These are phyloP conservation scores for rapeseed (Brassica napus) DNA, from an alignment of 345 rosid species.

Conservation along the genomic window DNA sequence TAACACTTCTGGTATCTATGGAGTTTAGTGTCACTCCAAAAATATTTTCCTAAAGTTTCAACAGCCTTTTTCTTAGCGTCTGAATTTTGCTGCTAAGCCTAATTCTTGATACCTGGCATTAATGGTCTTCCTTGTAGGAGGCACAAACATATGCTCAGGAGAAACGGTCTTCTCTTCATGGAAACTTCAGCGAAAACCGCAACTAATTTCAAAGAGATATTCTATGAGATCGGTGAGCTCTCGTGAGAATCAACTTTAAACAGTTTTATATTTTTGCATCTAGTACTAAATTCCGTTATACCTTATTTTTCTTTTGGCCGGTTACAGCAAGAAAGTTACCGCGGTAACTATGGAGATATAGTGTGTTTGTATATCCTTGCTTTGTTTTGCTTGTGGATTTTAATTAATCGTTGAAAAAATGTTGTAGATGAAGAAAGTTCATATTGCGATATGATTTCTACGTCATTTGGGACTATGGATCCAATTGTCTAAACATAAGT, in stretches of 20 bases:
- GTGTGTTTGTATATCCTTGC: no score
- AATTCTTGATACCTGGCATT: constrained; percentile 5
- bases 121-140: constrained; percentile 53
- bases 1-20: no score
- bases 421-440: no score
- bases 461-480: no score
- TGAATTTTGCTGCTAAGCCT: constrained; percentile 7
- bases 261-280: not conserved
- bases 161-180: constrained; percentile 78
- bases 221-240: not conserved
- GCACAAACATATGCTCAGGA: constrained; percentile 86
- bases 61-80: not conserved
- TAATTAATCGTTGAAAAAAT: no score
- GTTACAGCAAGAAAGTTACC: not conserved
- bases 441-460: no score
- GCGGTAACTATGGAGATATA: no score
- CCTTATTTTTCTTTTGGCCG: not conserved
- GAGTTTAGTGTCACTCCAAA: not conserved
- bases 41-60: not conserved
- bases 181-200: constrained; percentile 98
- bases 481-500: no score
- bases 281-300: no score
- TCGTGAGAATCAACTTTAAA: not conserved
- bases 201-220: constrained; percentile 66
- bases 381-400: no score